phyloP scores from a whole-genome alignment of 345 rosid species.

The Acer campestre region DNA sequence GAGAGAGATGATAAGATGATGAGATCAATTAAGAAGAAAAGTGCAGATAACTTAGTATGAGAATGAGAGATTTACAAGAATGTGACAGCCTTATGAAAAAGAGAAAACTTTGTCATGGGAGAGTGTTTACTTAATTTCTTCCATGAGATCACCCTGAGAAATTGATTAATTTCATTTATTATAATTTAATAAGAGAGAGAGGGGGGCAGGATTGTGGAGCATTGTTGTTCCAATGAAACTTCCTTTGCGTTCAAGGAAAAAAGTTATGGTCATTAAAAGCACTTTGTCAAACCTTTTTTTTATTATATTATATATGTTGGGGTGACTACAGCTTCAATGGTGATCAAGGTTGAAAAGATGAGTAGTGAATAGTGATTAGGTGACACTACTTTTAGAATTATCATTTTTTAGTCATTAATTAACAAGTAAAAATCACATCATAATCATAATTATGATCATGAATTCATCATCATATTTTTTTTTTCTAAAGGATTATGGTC shows the following conservation, averaged over 20 bases:
- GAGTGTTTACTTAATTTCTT: slow-evolving; percentile 33
- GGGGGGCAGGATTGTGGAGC: slow-evolving; percentile 35
- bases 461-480: neutral
- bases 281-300: slow-evolving; percentile 50
- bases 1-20: slow-evolving; percentile 6
- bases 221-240: slow-evolving; percentile 43
- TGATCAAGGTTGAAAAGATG: neutral
- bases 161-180: neutral
- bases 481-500: too few species aligned
- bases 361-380: neutral
- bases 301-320: slow-evolving; percentile 22
- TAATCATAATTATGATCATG: neutral
- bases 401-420: neutral
- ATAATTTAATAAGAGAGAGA: slow-evolving; percentile 15
- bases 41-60: neutral
- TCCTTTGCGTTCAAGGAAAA: slow-evolving; percentile 75
- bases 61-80: slow-evolving; percentile 4
- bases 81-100: slow-evolving; percentile 27
- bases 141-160: slow-evolving; percentile 25
- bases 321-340: neutral
- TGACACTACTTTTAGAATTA: neutral
- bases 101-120: slow-evolving; percentile 15
- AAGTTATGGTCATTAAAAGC: slow-evolving; percentile 37
- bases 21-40: neutral
- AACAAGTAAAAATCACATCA: neutral